A percentile compares a stretch with the other conserved stretches of the same genome.
phyloP scores from a whole-genome alignment of 1,139 yeast genomes.

The Magnusiomyces sp. region DNA sequence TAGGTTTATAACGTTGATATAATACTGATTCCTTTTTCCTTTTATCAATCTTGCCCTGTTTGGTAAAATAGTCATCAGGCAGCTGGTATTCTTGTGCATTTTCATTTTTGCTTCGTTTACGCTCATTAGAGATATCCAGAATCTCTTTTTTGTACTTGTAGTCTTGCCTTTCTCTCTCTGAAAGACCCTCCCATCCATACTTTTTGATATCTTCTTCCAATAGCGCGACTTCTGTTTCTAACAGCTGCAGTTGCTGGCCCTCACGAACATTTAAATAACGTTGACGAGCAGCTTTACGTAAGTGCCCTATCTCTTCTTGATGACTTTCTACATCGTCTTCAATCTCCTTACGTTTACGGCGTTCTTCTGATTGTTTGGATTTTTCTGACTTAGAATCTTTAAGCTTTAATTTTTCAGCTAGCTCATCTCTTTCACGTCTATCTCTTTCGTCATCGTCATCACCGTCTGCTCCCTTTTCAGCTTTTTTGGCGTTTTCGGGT shows the following conservation, averaged over 20 bases:
- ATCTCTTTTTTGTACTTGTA: slow-evolving; percentile 43
- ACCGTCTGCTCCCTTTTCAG: not conserved
- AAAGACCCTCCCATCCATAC: slow-evolving; percentile 44
- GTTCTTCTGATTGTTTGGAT: slow-evolving; percentile 9
- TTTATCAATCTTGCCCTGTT: slow-evolving; percentile 45
- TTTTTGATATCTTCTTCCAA: slow-evolving; percentile 40
- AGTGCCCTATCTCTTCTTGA: slow-evolving; percentile 24
- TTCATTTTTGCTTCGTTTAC: slow-evolving; percentile 30
- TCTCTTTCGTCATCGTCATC: slow-evolving; percentile 20
- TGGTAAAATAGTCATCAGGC: slow-evolving; percentile 49
- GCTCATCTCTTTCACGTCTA: slow-evolving; percentile 27
- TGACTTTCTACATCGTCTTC: slow-evolving; percentile 22
- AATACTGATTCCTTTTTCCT: slow-evolving; percentile 42
- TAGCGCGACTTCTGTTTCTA: slow-evolving; percentile 42
- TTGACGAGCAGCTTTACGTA: slow-evolving; percentile 43
- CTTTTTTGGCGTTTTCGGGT: too few relatives aligned
- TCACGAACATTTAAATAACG: slow-evolving; percentile 42
- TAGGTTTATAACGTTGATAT: slow-evolving; percentile 28
- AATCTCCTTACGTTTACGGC: slow-evolving; percentile 16
- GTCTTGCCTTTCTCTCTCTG: slow-evolving; percentile 44
- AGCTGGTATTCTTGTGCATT: slow-evolving; percentile 38
- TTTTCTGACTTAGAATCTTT: slow-evolving; percentile 19
- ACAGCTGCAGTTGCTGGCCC: slow-evolving; percentile 36
- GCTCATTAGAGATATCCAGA: slow-evolving; percentile 37
- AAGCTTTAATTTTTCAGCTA: slow-evolving; percentile 25